Evolutionary conservation across 768 basidiomycete species (phyloP).

Genomic region (Leccinum broughii): DNA sequence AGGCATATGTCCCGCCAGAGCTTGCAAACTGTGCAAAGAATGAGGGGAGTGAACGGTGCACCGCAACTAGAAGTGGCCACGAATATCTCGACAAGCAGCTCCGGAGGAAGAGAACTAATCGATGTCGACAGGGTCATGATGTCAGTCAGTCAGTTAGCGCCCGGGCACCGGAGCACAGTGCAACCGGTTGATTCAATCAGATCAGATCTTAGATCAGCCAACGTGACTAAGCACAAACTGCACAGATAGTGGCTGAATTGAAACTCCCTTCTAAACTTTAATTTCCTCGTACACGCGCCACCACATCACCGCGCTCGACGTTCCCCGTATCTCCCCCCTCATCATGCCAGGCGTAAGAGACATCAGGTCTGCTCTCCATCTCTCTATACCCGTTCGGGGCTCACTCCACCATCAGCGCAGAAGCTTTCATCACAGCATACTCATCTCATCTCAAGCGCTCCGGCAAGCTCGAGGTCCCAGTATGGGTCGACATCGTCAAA

Average conservation of each 20-base stretch:
- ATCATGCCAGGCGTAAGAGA: constrained; percentile 85
- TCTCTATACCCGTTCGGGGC: constrained; percentile 15
- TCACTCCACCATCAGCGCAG: constrained; percentile 58
- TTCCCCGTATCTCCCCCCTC: constrained; percentile 38
- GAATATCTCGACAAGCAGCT: constrained; percentile 67
- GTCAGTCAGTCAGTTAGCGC: neutral
- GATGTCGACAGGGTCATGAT: neutral
- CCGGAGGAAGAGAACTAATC: constrained; percentile 49
- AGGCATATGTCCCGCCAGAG: constrained; percentile 58
- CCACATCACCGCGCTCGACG: constrained; percentile 51
- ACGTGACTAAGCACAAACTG: constrained; percentile 30
- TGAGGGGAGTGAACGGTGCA: constrained; percentile 49
- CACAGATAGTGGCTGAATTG: constrained; percentile 39
- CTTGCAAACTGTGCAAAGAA: constrained; percentile 53
- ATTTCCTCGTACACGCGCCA: constrained; percentile 40
- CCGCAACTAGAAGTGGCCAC: constrained; percentile 38
- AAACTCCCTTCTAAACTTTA: constrained; percentile 38
- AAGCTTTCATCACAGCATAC: constrained; percentile 92
- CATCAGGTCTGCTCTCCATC: constrained; percentile 52
- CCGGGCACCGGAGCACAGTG: no score
- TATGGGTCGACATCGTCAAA: constrained; percentile 99
- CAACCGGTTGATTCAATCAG: no score
- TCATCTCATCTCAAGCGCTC: constrained; percentile 96
- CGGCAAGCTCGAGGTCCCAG: constrained; percentile 98
- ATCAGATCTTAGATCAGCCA: no score